A percentile compares a stretch with the other conserved stretches of the same genome.
These are phyloP conservation scores for Hirschioporus abietinus DNA, from an alignment of 768 basidiomycete species.

Conservation along the genomic window DNA sequence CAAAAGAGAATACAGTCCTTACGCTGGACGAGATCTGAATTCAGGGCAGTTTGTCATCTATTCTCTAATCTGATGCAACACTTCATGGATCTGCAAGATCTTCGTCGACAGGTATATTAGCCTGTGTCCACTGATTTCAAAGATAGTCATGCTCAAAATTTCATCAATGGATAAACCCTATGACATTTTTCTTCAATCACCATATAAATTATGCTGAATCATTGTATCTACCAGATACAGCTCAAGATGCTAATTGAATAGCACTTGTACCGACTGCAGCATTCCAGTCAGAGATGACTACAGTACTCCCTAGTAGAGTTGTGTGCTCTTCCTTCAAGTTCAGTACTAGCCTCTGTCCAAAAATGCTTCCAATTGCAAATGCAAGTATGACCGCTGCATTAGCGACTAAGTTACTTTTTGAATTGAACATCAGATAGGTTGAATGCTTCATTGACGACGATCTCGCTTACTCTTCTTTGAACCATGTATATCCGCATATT, in stretches of 20 bases:
- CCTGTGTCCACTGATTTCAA: too few species aligned
- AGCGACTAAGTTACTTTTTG: not conserved
- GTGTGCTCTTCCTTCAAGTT: not conserved
- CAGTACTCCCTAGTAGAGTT: not conserved
- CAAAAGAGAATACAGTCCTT: too few species aligned
- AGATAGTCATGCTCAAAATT: too few species aligned
- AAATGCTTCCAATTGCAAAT: not conserved
- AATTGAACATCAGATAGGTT: not conserved
- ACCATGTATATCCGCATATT: not conserved
- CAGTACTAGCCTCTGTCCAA: not conserved
- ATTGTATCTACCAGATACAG: not conserved
- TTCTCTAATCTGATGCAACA: too few species aligned
- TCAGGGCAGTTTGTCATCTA: too few species aligned
- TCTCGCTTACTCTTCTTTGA: not conserved
- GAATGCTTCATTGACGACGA: not conserved
- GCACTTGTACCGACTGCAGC: not conserved
- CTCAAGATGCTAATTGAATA: not conserved
- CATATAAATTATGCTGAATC: too few species aligned
- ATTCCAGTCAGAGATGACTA: not conserved
- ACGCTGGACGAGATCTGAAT: too few species aligned
- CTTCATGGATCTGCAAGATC: too few species aligned
- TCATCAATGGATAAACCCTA: too few species aligned
- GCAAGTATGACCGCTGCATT: not conserved
- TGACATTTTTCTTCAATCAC: too few species aligned
- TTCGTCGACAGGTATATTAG: too few species aligned